Evolutionary conservation across 2,329 filamentous ascomycete genomes (phyloP), one percentile per base, ranked within the genome.

Genomic region (Aspergillus proliferans): DNA sequence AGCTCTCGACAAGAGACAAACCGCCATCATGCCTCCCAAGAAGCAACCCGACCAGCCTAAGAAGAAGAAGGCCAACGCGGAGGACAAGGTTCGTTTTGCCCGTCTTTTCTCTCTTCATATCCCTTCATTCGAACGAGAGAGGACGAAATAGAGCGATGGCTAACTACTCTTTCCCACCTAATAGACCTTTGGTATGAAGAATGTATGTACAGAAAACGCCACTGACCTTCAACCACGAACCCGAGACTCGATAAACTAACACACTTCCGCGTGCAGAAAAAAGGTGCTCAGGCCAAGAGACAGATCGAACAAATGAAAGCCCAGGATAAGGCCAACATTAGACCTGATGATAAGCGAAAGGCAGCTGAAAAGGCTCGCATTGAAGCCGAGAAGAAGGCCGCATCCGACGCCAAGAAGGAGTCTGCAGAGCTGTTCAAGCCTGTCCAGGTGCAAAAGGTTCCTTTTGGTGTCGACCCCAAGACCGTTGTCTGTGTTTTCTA

Each of bases 181-280:
- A 43, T 51, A 79, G 76, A 95, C 93, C 44, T 98, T 98, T 79
- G 93, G 93, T 62, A 97, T 98, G 93, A 98, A 98, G 76, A 98
- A 98, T 69, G 76, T 78, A 71, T 60, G 73, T 70, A 48, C 51
- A 39, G 43, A 51, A 47, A 43, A 19, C 38, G 18, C 26, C 21
- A 26, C 41, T 14, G 41, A 26, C 21, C 44, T 39, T 45, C 43
- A 47, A 12, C 19, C 10, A 21, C 18, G 10, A 18, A 12, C 38
- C 38, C 38, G 38, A 14, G 4, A 12, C 26, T 30, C 26, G 26
- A 30, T 30, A 30, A 10, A 36, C 38, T 40, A 40, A 40, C 38
- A 47, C 42, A 48, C 41, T 30, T 46, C n/a, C 41, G 19, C 22
- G 12, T 47, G 58, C 60, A 78, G 72, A 98, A 98, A 78, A 98